These are phyloP conservation scores for Fagus sylvatica DNA, from an alignment of 306 rosid species.

Conservation along the genomic window DNA sequence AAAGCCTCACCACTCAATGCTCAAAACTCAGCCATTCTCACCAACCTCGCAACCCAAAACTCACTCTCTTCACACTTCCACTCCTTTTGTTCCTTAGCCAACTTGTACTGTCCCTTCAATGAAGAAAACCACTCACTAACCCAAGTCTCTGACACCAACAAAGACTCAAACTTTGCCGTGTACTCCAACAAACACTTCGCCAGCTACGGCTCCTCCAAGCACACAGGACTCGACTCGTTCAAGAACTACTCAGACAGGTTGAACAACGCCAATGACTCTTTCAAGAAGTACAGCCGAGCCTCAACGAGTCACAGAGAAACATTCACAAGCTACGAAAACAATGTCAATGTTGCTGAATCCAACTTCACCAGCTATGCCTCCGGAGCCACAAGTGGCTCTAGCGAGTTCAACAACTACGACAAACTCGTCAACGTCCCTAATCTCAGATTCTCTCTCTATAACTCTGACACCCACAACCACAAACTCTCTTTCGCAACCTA, in stretches of 20 bases:
- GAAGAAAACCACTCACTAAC: not conserved
- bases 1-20: too few species aligned
- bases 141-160: too few species aligned
- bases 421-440: slow-evolving; percentile 74
- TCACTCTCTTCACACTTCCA: too few species aligned
- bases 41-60: too few species aligned
- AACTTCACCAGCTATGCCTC: slow-evolving; percentile 60
- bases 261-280: slow-evolving; percentile 65
- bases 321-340: slow-evolving; percentile 66
- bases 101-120: too few species aligned
- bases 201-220: too few species aligned
- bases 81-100: too few species aligned
- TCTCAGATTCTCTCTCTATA: slow-evolving; percentile 66
- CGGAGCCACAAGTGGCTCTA: slow-evolving; percentile 44
- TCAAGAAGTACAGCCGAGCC: slow-evolving; percentile 23
- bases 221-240: slow-evolving; percentile 52
- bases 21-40: too few species aligned
- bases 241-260: slow-evolving; percentile 74
- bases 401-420: slow-evolving; percentile 63
- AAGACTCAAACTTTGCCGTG: slow-evolving; percentile 47
- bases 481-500: slow-evolving; percentile 65
- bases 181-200: slow-evolving; percentile 62
- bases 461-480: slow-evolving; percentile 55
- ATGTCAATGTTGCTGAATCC: slow-evolving; percentile 67
- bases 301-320: slow-evolving; percentile 47